Conservation (phyloP, 768 basidiomycete species). For the Zangia roseola region DNA sequence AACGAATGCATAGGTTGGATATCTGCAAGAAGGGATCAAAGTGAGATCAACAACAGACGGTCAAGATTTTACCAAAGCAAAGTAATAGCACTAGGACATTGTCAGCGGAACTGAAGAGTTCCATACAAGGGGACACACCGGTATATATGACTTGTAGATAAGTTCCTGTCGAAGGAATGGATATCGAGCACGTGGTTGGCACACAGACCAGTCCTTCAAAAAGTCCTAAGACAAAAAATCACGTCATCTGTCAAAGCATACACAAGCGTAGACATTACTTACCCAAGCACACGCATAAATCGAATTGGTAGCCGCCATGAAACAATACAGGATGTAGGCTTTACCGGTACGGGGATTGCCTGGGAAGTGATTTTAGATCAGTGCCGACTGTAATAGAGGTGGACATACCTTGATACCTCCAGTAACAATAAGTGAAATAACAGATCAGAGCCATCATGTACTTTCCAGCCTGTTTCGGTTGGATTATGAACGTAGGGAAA, state of each 20-base stretch:
- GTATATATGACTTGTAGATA: slow-evolving; percentile 61
- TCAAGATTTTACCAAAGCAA: slow-evolving; percentile 57
- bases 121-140: slow-evolving; percentile 36
- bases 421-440: slow-evolving; percentile 53
- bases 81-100: slow-evolving; percentile 61
- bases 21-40: slow-evolving; percentile 38
- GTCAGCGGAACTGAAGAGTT: not conserved
- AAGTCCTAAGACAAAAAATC: slow-evolving; percentile 55
- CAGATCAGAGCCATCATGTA: slow-evolving; percentile 63
- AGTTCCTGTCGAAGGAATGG: slow-evolving; percentile 72
- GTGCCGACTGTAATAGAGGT: not conserved
- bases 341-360: slow-evolving; percentile 39
- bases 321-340: slow-evolving; percentile 64
- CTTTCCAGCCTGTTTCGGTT: slow-evolving; percentile 69
- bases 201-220: slow-evolving; percentile 87
- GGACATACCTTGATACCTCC: slow-evolving; percentile 60
- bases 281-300: slow-evolving; percentile 80
- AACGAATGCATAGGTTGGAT: slow-evolving; percentile 70
- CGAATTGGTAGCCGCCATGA: slow-evolving; percentile 61
- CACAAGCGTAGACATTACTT: slow-evolving; percentile 17
- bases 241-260: not conserved
- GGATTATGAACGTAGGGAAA: not conserved
- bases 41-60: too few species aligned
- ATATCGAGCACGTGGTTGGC: slow-evolving; percentile 52
- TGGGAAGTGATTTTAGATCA: not conserved